Percentiles rank a stretch among this genome's conserved stretches.
phyloP scores from a whole-genome alignment of 495 filamentous ascomycete species.

The Talaromyces nanjingensis region DNA sequence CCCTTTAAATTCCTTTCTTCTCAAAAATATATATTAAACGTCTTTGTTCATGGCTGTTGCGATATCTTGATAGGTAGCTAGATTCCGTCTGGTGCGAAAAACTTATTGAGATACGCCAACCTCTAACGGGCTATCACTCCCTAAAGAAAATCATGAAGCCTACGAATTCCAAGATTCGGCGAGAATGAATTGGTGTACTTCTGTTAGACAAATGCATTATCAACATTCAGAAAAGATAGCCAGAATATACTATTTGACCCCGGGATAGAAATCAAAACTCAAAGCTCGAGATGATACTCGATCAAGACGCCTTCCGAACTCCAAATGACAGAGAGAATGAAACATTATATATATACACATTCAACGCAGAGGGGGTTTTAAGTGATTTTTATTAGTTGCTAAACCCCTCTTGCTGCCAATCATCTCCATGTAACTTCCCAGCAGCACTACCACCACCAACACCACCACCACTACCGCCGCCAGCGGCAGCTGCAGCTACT shows the following conservation, averaged over 20 bases:
- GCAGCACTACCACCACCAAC: conserved; percentile 28
- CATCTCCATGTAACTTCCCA: conserved; percentile 42
- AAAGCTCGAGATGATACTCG: background rate
- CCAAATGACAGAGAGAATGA: background rate
- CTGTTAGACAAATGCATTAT: background rate
- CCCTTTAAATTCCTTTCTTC: background rate
- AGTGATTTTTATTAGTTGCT: conserved; percentile 13
- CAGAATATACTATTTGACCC: background rate
- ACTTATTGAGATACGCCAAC: too few species aligned
- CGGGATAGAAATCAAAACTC: background rate
- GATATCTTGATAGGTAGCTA: too few species aligned
- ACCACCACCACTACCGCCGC: conserved; percentile 26
- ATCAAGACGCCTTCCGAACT: background rate
- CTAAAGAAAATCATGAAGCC: too few species aligned
- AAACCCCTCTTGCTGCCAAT: conserved; percentile 60
- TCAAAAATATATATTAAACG: background rate
- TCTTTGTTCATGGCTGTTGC: too few species aligned
- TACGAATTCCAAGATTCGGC: too few species aligned
- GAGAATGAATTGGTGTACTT: too few species aligned
- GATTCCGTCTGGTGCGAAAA: too few species aligned
- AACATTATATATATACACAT: conserved; percentile 4
- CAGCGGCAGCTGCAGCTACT: conserved; percentile 23
- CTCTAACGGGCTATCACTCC: too few species aligned
- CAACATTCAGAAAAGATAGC: background rate
- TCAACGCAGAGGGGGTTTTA: background rate